phyloP scores from a whole-genome alignment of 2,329 filamentous ascomycete genomes.

The Chrysoporthe austroafricana region DNA sequence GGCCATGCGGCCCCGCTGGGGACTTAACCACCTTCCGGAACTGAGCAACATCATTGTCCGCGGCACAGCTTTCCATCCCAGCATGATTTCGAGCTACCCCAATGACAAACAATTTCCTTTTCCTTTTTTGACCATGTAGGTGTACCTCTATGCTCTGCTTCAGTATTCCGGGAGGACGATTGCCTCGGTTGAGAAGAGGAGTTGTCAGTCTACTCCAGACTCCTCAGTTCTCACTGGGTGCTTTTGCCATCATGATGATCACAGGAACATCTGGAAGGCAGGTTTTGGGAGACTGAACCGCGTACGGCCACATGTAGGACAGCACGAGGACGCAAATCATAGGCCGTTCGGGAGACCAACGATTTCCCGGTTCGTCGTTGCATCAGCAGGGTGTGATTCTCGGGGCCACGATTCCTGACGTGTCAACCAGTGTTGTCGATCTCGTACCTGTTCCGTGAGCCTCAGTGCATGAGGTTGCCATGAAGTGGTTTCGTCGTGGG shows the following conservation, averaged over 20 bases:
- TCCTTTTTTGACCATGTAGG: no score
- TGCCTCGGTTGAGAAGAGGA: neutral
- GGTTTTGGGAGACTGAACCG: neutral
- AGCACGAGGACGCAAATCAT: conserved; percentile 2
- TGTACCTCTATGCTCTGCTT: neutral
- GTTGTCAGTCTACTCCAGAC: neutral
- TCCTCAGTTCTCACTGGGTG: neutral
- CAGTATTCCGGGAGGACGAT: neutral
- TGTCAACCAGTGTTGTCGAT: neutral
- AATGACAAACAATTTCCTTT: neutral
- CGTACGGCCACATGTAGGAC: neutral
- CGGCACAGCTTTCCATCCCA: neutral
- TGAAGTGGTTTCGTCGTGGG: neutral
- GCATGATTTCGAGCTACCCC: neutral
- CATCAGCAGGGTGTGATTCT: neutral
- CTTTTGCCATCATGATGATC: neutral
- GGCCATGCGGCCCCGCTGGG: conserved; percentile 15
- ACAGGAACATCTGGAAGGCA: conserved; percentile 1
- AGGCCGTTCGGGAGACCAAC: conserved; percentile 1
- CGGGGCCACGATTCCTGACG: neutral
- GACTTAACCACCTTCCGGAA: conserved; percentile 15
- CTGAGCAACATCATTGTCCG: neutral
- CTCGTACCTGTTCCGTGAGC: neutral
- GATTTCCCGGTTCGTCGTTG: conserved; percentile 7
- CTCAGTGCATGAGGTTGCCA: neutral